These are phyloP conservation scores for Meyerozyma athensensis DNA, from an alignment of 1,139 yeast species.

Conservation along the genomic window DNA sequence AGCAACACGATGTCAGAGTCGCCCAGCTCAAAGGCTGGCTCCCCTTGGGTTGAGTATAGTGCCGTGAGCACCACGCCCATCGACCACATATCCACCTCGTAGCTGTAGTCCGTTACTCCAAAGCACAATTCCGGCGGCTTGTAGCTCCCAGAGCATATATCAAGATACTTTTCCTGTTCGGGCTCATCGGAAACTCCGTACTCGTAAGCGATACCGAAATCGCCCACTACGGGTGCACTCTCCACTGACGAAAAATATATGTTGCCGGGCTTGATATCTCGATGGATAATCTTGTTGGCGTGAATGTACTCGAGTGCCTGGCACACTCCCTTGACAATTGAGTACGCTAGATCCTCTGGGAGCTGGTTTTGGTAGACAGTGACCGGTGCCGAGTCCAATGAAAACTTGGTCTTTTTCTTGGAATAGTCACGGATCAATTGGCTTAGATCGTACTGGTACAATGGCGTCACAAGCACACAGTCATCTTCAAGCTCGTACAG, in stretches of 20 bases:
- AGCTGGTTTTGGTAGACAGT: conserved; percentile 13
- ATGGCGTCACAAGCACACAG: conserved; percentile 29
- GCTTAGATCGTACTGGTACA: conserved; percentile 24
- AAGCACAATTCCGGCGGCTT: conserved; percentile 83
- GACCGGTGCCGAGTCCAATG: conserved; percentile 15
- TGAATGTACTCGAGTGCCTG: conserved; percentile 25
- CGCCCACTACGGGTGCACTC: conserved; percentile 51
- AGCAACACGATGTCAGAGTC: conserved; percentile 63
- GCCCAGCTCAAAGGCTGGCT: conserved; percentile 35
- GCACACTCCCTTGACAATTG: conserved; percentile 18
- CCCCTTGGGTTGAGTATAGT: conserved; percentile 46
- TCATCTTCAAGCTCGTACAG: conserved; percentile 29
- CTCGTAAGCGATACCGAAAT: conserved; percentile 72
- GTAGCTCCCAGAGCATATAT: conserved; percentile 72
- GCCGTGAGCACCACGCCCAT: conserved; percentile 65
- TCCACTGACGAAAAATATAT: conserved; percentile 44
- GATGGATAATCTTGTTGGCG: conserved; percentile 54
- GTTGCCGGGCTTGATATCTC: conserved; percentile 84
- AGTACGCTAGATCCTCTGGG: conserved; percentile 12
- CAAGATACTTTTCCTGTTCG: conserved; percentile 48
- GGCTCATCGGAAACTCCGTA: conserved; percentile 40
- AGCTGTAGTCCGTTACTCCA: conserved; percentile 58
- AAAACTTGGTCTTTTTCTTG: conserved; percentile 18
- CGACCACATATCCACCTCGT: conserved; percentile 77
- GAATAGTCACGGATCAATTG: conserved; percentile 19